Evolutionary conservation across 495 filamentous ascomycete genomes (phyloP).

Genomic region (Xylaria palmicola): DNA sequence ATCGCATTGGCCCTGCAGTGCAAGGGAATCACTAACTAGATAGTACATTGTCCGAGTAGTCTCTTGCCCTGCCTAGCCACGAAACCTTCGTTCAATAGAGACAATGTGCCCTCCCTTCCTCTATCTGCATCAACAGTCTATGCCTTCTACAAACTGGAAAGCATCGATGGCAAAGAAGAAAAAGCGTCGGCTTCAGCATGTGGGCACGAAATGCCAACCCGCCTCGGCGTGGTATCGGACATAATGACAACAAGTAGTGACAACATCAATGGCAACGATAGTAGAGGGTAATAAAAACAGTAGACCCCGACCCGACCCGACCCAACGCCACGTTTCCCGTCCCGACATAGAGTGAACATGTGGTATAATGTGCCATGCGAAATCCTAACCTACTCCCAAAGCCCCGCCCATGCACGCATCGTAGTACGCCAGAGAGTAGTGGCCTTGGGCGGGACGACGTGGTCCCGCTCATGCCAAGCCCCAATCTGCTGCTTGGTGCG

Average conservation of each 20-base stretch:
- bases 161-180: no score
- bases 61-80: no score
- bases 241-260: not conserved
- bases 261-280: not conserved
- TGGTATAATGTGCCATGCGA: constrained; percentile 23
- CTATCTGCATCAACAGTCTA: no score
- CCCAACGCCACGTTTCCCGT: constrained; percentile 27
- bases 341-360: constrained; percentile 21
- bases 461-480: constrained; percentile 23
- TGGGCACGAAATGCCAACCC: no score
- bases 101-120: no score
- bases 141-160: no score
- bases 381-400: constrained; percentile 9
- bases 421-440: constrained; percentile 25
- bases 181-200: no score
- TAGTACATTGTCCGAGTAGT: no score
- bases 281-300: not conserved
- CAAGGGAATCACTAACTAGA: no score
- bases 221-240: not conserved
- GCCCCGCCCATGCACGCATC: constrained; percentile 18
- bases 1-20: no score
- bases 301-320: constrained; percentile 8
- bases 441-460: constrained; percentile 15
- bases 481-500: constrained; percentile 23
- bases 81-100: no score